A percentile compares a stretch with the other conserved stretches of the same genome.
These are phyloP conservation scores for Candida glaebosa DNA, from an alignment of 805 yeast genomes.

Conservation along the genomic window DNA sequence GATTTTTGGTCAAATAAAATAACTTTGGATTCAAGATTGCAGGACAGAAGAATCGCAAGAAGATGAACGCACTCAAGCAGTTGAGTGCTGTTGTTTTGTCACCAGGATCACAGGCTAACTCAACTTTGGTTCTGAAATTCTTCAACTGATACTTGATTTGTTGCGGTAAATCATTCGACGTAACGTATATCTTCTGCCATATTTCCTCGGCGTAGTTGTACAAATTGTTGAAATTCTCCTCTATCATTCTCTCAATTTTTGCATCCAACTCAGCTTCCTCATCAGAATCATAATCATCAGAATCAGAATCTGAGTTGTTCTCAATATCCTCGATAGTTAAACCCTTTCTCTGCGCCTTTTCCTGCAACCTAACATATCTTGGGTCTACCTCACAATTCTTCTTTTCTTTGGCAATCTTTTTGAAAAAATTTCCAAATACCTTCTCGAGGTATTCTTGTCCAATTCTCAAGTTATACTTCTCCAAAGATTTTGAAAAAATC, in stretches of 20 bases:
- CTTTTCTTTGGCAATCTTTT: slow-evolving; percentile 46
- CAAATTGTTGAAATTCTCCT: slow-evolving; percentile 48
- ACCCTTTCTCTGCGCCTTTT: slow-evolving; percentile 23
- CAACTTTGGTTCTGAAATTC: slow-evolving; percentile 61
- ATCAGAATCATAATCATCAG: slow-evolving; percentile 16
- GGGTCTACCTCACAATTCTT: slow-evolving; percentile 84
- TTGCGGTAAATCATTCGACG: slow-evolving; percentile 73
- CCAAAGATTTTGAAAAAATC: slow-evolving; percentile 76
- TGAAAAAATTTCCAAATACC: slow-evolving; percentile 68
- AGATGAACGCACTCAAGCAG: slow-evolving; percentile 79
- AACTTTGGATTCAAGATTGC: slow-evolving; percentile 87
- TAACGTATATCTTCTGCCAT: slow-evolving; percentile 62
- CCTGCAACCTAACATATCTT: slow-evolving; percentile 42
- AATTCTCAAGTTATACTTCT: slow-evolving; percentile 66
- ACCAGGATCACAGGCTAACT: slow-evolving; percentile 53
- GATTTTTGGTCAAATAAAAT: slow-evolving; percentile 66
- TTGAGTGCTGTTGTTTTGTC: slow-evolving; percentile 57
- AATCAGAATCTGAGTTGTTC: slow-evolving; percentile 12
- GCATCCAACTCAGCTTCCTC: slow-evolving; percentile 24
- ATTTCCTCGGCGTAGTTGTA: slow-evolving; percentile 49
- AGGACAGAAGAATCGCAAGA: slow-evolving; percentile 65
- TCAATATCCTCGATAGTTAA: slow-evolving; percentile 18
- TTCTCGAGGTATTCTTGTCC: slow-evolving; percentile 78
- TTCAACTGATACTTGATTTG: slow-evolving; percentile 63
- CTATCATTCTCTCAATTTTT: slow-evolving; percentile 33